Conservation (phyloP, 2,329 filamentous ascomycete species). For the Trichoderma hamatum region DNA sequence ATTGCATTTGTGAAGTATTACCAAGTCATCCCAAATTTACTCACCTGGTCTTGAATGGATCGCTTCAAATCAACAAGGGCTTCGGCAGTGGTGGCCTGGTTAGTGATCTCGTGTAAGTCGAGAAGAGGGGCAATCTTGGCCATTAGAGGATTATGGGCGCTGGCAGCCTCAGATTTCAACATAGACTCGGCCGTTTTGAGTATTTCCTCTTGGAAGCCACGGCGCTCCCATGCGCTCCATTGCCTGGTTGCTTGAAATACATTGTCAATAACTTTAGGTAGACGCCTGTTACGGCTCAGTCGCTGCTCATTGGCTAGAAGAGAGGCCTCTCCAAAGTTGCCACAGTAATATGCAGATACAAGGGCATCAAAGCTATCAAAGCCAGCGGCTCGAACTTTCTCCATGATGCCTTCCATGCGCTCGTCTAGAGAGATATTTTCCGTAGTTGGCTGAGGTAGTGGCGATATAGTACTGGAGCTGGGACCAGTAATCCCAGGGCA, state of each 20-base stretch:
- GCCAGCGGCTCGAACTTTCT: conserved; percentile 31
- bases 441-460: neutral
- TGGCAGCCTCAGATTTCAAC: conserved; percentile 29
- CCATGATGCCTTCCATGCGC: conserved; percentile 33
- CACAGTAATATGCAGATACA: conserved; percentile 36
- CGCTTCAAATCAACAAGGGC: conserved; percentile 31
- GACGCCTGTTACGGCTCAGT: conserved; percentile 33
- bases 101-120: conserved; percentile 27
- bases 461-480: neutral
- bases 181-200: conserved; percentile 33
- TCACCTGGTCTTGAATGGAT: conserved; percentile 34
- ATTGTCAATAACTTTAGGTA: conserved; percentile 33
- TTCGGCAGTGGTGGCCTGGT: conserved; percentile 21
- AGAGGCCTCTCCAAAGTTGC: conserved; percentile 30
- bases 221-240: conserved; percentile 35
- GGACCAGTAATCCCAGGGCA: neutral
- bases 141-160: conserved; percentile 18
- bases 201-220: conserved; percentile 36
- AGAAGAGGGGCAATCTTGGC: conserved; percentile 30
- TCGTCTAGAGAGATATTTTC: conserved; percentile 28
- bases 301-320: conserved; percentile 35
- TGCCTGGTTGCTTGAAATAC: conserved; percentile 30
- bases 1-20: neutral
- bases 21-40: neutral
- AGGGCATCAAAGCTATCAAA: conserved; percentile 36